phyloP scores from a whole-genome alignment of 2,329 filamentous ascomycete species.

The Diaporthe nobilis region DNA sequence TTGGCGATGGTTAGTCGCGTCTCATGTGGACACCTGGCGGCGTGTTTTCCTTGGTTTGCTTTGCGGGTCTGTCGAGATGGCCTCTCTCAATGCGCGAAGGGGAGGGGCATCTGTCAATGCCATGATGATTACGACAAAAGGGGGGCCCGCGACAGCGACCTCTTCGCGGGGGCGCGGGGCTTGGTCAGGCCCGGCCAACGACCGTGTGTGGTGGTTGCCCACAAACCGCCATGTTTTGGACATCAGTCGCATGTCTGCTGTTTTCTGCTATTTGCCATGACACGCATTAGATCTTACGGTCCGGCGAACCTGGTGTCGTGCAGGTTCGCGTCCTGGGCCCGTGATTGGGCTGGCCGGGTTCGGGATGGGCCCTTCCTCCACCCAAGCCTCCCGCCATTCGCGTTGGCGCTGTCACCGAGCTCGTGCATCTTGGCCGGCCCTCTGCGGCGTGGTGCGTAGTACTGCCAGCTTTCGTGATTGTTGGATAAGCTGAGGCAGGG shows the following conservation, averaged over 20 bases:
- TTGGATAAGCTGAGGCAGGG: slow-evolving; percentile 16
- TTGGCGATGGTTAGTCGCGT: slow-evolving; percentile 23
- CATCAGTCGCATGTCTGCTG: slow-evolving; percentile 29
- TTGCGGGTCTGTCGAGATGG: slow-evolving; percentile 25
- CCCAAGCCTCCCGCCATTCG: slow-evolving; percentile 31
- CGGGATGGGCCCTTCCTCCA: slow-evolving; percentile 9
- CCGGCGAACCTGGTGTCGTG: slow-evolving; percentile 30
- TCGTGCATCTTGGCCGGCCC: slow-evolving; percentile 16
- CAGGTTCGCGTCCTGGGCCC: slow-evolving; percentile 37
- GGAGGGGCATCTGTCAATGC: slow-evolving; percentile 27
- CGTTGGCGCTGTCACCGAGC: slow-evolving; percentile 13
- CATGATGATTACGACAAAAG: slow-evolving; percentile 31
- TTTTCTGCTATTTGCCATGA: slow-evolving; percentile 8
- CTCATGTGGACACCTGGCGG: slow-evolving; percentile 13
- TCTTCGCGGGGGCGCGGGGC: slow-evolving; percentile 18
- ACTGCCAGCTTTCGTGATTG: neutral
- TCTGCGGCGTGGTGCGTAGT: neutral
- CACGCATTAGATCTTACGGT: slow-evolving; percentile 35
- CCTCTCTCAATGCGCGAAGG: slow-evolving; percentile 9
- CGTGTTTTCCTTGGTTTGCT: slow-evolving; percentile 23
- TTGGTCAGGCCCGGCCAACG: slow-evolving; percentile 6
- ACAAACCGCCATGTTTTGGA: slow-evolving; percentile 8
- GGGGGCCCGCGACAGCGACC: slow-evolving; percentile 24
- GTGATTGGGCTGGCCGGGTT: slow-evolving; percentile 32
- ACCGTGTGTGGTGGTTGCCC: slow-evolving; percentile 13